These are phyloP conservation scores for Amniculicola lignicola DNA, from an alignment of 495 filamentous ascomycete genomes.

Conservation along the genomic window DNA sequence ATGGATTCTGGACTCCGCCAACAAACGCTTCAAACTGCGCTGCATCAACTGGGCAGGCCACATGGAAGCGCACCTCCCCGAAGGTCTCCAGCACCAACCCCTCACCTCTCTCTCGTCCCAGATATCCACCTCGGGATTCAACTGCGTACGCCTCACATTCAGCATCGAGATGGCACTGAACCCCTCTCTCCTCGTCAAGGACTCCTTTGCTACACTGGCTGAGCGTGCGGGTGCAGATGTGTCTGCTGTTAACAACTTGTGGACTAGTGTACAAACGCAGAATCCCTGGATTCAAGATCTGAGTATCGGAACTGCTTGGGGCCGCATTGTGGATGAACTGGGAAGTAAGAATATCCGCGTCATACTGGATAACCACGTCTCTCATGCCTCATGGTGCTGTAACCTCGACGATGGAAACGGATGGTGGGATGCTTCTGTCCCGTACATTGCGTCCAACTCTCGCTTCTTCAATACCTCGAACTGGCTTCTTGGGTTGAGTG, in stretches of 20 bases:
- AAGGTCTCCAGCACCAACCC: conserved; percentile 50
- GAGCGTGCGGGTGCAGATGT: conserved; percentile 37
- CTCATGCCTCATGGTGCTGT: conserved; percentile 52
- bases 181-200: conserved; percentile 39
- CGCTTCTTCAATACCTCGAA: conserved; percentile 47
- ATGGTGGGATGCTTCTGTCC: conserved; percentile 50
- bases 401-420: conserved; percentile 51
- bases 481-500: conserved; percentile 44
- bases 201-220: conserved; percentile 46
- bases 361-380: conserved; percentile 53
- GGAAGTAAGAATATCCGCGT: conserved; percentile 45
- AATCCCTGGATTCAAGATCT: conserved; percentile 44
- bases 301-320: conserved; percentile 45
- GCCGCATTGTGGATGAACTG: conserved; percentile 44
- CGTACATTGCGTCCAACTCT: conserved; percentile 44
- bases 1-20: conserved; percentile 51
- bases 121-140: conserved; percentile 48
- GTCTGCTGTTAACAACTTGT: conserved; percentile 39
- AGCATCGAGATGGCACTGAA: conserved; percentile 51
- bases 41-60: conserved; percentile 52
- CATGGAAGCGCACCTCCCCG: conserved; percentile 49
- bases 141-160: conserved; percentile 56
- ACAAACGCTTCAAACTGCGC: conserved; percentile 49
- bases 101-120: conserved; percentile 45
- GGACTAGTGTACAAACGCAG: conserved; percentile 38